Percentiles rank a stretch among this genome's conserved stretches.
phyloP scores from a whole-genome alignment of 2,329 filamentous ascomycete genomes.

The Colletotrichum higginsianum region DNA sequence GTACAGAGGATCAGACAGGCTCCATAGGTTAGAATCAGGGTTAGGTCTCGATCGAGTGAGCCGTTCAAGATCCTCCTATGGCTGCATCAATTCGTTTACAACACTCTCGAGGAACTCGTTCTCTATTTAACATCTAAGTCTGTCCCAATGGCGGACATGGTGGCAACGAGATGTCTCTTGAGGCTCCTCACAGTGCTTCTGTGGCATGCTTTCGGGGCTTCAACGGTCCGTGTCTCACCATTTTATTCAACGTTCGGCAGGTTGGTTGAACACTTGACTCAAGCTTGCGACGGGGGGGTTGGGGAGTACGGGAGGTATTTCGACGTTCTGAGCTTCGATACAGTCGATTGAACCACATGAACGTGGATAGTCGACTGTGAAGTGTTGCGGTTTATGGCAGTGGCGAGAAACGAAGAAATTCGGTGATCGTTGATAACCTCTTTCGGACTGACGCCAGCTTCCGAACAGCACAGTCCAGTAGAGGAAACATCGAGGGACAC shows the following conservation, averaged over 20 bases:
- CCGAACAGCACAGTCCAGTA: not conserved
- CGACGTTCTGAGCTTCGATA: not conserved
- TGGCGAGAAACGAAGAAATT: not conserved
- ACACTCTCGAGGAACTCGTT: too few species aligned
- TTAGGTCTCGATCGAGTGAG: not conserved
- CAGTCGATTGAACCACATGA: not conserved
- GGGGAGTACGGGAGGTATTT: not conserved
- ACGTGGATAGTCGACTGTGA: not conserved
- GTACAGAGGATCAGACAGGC: not conserved
- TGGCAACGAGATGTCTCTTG: not conserved
- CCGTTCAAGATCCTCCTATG: too few species aligned
- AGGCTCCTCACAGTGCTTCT: not conserved
- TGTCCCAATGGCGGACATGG: not conserved
- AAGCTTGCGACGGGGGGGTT: not conserved
- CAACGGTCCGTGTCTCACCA: too few species aligned
- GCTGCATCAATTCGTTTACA: not conserved
- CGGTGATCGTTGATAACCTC: too few species aligned
- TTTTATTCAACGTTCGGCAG: not conserved
- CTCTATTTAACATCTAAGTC: not conserved
- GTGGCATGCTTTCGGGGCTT: conserved; percentile 1
- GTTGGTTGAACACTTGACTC: not conserved
- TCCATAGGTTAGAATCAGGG: not conserved
- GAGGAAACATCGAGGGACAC: not conserved
- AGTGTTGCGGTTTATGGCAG: not conserved
- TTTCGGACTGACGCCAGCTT: not conserved